These are phyloP conservation scores for Colletotrichum noveboracense DNA, from an alignment of 2,329 filamentous ascomycete species.

Conservation along the genomic window DNA sequence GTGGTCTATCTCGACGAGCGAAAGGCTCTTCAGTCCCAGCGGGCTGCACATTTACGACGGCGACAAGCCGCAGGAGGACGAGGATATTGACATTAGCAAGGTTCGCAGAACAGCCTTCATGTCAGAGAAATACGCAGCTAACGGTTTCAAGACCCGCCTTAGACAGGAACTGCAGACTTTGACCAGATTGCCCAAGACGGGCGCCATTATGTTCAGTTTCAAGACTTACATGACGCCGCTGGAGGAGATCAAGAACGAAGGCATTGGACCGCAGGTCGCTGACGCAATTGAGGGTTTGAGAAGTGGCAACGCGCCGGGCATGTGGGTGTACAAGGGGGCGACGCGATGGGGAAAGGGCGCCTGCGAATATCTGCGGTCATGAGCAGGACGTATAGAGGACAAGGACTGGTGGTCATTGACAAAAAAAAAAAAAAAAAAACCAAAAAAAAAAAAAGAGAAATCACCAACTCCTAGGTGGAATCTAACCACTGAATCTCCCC, in stretches of 20 bases:
- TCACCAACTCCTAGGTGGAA: background rate
- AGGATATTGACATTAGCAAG: slow-evolving; percentile 42
- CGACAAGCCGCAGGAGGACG: slow-evolving; percentile 36
- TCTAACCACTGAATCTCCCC: background rate
- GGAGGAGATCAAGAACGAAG: slow-evolving; percentile 53
- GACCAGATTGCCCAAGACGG: slow-evolving; percentile 51
- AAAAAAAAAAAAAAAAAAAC: background rate
- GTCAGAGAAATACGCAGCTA: background rate
- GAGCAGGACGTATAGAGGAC: too few species aligned
- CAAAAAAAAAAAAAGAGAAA: background rate
- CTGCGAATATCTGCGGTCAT: slow-evolving; percentile 48
- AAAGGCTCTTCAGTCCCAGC: slow-evolving; percentile 42
- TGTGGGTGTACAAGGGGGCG: slow-evolving; percentile 59
- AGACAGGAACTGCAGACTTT: slow-evolving; percentile 57
- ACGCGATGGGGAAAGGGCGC: slow-evolving; percentile 52
- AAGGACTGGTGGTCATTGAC: too few species aligned
- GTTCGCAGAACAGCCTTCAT: slow-evolving; percentile 22
- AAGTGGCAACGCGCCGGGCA: slow-evolving; percentile 55
- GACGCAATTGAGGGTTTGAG: slow-evolving; percentile 59
- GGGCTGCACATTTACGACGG: slow-evolving; percentile 41
- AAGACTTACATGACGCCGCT: slow-evolving; percentile 60
- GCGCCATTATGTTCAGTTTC: slow-evolving; percentile 58
- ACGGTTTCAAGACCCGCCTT: slow-evolving; percentile 39
- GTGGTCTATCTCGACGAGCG: slow-evolving; percentile 55
- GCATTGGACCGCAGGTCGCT: slow-evolving; percentile 49